Conservation (phyloP, 352 stramenopile genomes). For the Phytophthora vignae region DNA sequence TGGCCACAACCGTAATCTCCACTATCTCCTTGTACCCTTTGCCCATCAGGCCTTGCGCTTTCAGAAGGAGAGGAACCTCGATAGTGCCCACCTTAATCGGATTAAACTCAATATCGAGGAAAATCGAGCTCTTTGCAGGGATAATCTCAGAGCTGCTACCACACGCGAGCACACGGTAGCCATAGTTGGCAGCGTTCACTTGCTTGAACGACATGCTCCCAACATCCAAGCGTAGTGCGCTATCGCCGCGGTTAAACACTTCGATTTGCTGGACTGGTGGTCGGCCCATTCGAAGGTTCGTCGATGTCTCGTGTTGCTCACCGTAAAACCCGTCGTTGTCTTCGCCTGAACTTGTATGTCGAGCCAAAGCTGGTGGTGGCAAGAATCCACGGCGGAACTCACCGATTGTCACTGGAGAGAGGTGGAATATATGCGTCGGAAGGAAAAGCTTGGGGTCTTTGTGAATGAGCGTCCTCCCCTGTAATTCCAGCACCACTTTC, state of each 20-base stretch:
- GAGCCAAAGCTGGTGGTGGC: conserved; percentile 14
- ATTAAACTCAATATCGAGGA: conserved; percentile 82
- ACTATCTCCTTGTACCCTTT: conserved; percentile 68
- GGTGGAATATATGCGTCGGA: conserved; percentile 55
- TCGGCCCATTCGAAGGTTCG: conserved; percentile 17
- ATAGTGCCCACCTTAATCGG: conserved; percentile 68
- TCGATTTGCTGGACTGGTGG: conserved; percentile 79
- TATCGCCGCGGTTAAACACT: conserved; percentile 80
- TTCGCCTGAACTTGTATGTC: conserved; percentile 10
- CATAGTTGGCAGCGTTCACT: conserved; percentile 62
- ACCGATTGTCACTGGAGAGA: conserved; percentile 80
- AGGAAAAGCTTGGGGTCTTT: conserved; percentile 78
- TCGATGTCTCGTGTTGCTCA: conserved; percentile 3
- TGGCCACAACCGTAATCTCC: conserved; percentile 69
- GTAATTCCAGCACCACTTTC: conserved; percentile 84
- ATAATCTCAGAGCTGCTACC: conserved; percentile 63
- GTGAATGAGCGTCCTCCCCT: conserved; percentile 78
- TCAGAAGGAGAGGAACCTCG: conserved; percentile 63
- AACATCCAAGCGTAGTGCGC: conserved; percentile 73
- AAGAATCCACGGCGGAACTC: conserved; percentile 54
- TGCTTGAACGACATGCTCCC: conserved; percentile 60
- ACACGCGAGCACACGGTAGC: conserved; percentile 68
- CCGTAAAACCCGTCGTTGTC: conserved; percentile 4
- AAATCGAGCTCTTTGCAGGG: conserved; percentile 63
- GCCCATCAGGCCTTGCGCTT: conserved; percentile 76